A percentile compares a stretch with the other conserved stretches of the same genome.
phyloP scores from a whole-genome alignment of 805 yeast genomes.

The Candida patagonica region DNA sequence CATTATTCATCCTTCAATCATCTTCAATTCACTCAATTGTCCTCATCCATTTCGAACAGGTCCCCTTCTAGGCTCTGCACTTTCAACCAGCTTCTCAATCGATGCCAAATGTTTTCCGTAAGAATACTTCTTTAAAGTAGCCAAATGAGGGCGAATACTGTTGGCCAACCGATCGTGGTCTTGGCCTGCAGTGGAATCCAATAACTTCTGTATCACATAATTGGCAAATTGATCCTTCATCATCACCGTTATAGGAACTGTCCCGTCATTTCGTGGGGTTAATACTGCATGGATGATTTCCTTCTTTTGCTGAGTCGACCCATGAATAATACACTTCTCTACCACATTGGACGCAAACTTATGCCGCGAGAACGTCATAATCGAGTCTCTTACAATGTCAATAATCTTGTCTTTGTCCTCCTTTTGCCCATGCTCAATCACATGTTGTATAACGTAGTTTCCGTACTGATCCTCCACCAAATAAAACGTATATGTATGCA shows the following conservation, averaged over 20 bases:
- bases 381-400: constrained; percentile 56
- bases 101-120: constrained; percentile 80
- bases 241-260: constrained; percentile 67
- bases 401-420: constrained; percentile 55
- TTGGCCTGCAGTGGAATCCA: constrained; percentile 65
- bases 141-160: constrained; percentile 72
- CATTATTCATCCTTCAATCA: no score
- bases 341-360: constrained; percentile 97
- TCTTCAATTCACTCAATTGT: no score
- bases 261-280: constrained; percentile 19
- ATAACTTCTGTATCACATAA: constrained; percentile 90
- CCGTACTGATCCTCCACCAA: constrained; percentile 95
- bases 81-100: constrained; percentile 51
- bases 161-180: constrained; percentile 62
- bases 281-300: constrained; percentile 55
- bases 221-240: constrained; percentile 98
- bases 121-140: constrained; percentile 55
- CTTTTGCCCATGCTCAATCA: constrained; percentile 65
- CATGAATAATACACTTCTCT: constrained; percentile 80
- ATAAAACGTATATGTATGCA: constrained; percentile 61
- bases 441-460: constrained; percentile 94
- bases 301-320: constrained; percentile 52
- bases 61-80: neutral
- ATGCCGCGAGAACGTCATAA: constrained; percentile 83
- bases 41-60: no score